Conservation (phyloP, 202 grass and related monocot species). For the Thinopyrum obtusiflorum region DNA sequence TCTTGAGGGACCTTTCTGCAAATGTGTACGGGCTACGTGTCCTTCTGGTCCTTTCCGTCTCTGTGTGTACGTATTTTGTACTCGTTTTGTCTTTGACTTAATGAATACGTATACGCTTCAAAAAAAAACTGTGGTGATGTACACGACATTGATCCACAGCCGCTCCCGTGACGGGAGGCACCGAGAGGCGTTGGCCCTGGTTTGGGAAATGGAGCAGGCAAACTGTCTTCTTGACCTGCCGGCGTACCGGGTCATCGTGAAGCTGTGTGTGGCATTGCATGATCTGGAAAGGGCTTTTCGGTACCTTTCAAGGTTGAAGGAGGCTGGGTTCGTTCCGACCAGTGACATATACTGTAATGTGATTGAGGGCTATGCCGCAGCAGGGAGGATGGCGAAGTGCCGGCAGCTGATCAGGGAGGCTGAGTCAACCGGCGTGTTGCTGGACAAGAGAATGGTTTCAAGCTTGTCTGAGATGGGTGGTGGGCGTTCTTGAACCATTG, state of each 20-base stretch:
- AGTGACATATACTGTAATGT: conserved; percentile 61
- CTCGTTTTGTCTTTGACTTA: no score
- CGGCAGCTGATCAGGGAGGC: conserved; percentile 61
- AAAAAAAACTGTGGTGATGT: conserved; percentile 58
- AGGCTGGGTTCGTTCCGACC: conserved; percentile 60
- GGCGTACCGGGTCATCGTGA: conserved; percentile 71
- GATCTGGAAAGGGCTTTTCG: conserved; percentile 63
- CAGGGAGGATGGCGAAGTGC: conserved; percentile 62
- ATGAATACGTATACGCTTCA: no score
- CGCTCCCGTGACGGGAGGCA: conserved; percentile 50
- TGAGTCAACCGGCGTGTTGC: conserved; percentile 43
- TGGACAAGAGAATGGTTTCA: conserved; percentile 49
- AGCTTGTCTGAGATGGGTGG: conserved; percentile 29
- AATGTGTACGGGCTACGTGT: no score
- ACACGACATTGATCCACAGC: conserved; percentile 81
- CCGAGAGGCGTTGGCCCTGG: conserved; percentile 66
- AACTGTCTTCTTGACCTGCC: conserved; percentile 75
- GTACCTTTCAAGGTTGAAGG: conserved; percentile 71
- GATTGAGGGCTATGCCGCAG: conserved; percentile 50
- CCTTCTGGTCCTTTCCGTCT: no score
- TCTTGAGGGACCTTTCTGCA: no score
- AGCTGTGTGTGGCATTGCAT: conserved; percentile 49
- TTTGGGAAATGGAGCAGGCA: conserved; percentile 82
- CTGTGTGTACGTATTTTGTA: no score
- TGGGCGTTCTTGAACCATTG: not conserved